These are phyloP conservation scores for Amanita muscaria DNA, from an alignment of 768 basidiomycete genomes.

Conservation along the genomic window DNA sequence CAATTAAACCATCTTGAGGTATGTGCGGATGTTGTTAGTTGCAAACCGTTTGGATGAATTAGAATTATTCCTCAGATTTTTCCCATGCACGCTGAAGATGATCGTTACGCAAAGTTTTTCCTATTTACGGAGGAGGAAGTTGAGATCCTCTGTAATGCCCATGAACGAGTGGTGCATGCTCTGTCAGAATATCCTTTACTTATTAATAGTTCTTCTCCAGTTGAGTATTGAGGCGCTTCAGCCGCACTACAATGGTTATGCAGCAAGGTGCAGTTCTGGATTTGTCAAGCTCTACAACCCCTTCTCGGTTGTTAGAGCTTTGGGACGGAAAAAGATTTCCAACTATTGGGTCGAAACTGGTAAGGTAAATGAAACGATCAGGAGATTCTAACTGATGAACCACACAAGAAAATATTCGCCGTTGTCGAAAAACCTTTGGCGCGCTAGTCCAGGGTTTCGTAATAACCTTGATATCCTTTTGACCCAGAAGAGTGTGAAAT, in stretches of 20 bases:
- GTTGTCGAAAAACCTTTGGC: slow-evolving; percentile 10
- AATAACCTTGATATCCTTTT: slow-evolving; percentile 8
- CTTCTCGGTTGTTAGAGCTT: slow-evolving; percentile 7
- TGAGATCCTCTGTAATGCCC: slow-evolving; percentile 4
- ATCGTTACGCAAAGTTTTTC: slow-evolving; percentile 11
- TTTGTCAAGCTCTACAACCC: slow-evolving; percentile 9
- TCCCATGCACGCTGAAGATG: slow-evolving; percentile 11
- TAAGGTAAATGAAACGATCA: slow-evolving; percentile 8
- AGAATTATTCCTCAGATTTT: slow-evolving; percentile 7
- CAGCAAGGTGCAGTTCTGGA: slow-evolving; percentile 4
- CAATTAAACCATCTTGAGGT: slow-evolving; percentile 8
- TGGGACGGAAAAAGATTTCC: slow-evolving; percentile 6
- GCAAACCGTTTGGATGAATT: slow-evolving; percentile 6
- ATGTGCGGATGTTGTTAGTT: slow-evolving; percentile 6
- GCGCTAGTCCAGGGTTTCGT: slow-evolving; percentile 6
- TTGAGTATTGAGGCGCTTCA: background rate
- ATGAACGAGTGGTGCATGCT: background rate
- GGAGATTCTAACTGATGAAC: slow-evolving; percentile 4
- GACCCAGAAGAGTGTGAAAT: slow-evolving; percentile 6
- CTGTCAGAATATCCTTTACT: background rate
- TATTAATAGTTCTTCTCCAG: background rate
- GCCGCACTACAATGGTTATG: slow-evolving; percentile 9
- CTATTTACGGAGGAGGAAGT: too few species aligned
- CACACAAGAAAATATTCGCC: slow-evolving; percentile 6
- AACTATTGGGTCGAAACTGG: slow-evolving; percentile 12